Evolutionary conservation across 352 stramenopile species (phyloP).

Genomic region (Pythium aquatile): DNA sequence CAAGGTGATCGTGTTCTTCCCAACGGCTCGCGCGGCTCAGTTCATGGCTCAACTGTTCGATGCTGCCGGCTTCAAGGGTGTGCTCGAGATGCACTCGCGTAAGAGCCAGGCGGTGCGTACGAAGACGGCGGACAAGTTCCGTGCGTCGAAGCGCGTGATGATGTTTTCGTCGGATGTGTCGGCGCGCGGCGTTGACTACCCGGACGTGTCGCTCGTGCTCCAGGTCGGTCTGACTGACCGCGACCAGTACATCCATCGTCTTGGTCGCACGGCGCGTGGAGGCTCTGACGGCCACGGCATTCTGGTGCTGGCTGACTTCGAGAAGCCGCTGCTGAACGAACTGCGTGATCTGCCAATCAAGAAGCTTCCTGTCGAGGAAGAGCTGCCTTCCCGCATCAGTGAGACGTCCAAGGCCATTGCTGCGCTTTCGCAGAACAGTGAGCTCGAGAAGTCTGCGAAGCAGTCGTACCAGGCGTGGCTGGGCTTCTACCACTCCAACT

Average conservation of each 20-base stretch:
- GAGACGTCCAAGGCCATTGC: constrained; percentile 31
- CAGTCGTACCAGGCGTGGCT: constrained; percentile 94
- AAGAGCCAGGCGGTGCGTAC: constrained; percentile 91
- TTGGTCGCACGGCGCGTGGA: constrained; percentile 92
- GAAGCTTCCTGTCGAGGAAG: constrained; percentile 24
- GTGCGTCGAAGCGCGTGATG: constrained; percentile 74
- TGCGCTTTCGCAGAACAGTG: constrained; percentile 35
- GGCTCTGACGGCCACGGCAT: constrained; percentile 83
- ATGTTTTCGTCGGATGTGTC: constrained; percentile 95
- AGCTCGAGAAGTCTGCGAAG: constrained; percentile 70
- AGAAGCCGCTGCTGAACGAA: constrained; percentile 68
- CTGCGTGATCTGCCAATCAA: constrained; percentile 55
- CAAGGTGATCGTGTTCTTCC: constrained; percentile 97
- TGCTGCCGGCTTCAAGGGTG: constrained; percentile 51
- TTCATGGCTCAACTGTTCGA: constrained; percentile 92
- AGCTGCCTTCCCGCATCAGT: constrained; percentile 11
- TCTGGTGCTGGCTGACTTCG: constrained; percentile 85
- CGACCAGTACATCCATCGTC: constrained; percentile 95
- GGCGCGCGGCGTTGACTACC: constrained; percentile 95
- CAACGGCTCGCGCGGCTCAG: constrained; percentile 82
- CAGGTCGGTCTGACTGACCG: constrained; percentile 82
- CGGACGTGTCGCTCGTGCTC: constrained; percentile 89
- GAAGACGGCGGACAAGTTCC: constrained; percentile 89
- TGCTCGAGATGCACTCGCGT: constrained; percentile 95
- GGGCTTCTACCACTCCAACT: constrained; percentile 92